Evolutionary conservation across 768 basidiomycete genomes (phyloP).

Genomic region (Pleurotus cornucopiae): DNA sequence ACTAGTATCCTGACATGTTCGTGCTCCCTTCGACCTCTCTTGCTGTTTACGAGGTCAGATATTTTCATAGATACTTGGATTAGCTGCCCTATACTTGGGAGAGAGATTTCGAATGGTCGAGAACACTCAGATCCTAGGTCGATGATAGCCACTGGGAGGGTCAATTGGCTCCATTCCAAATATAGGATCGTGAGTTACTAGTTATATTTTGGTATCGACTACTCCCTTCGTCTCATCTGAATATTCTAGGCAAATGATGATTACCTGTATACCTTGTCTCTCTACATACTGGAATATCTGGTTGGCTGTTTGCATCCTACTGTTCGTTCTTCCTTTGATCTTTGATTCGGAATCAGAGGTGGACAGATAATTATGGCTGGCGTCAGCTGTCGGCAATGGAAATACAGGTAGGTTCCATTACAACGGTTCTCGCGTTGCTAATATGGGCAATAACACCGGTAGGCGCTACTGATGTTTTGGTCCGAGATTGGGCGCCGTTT

Average conservation of each 20-base stretch:
- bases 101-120: slow-evolving; percentile 10
- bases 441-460: neutral
- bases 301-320: slow-evolving; percentile 19
- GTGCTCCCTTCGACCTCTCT: neutral
- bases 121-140: slow-evolving; percentile 25
- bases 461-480: slow-evolving; percentile 37
- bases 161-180: slow-evolving; percentile 33
- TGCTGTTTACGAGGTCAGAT: no score
- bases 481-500: slow-evolving; percentile 40
- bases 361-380: slow-evolving; percentile 41
- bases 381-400: slow-evolving; percentile 41
- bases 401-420: slow-evolving; percentile 23
- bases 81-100: slow-evolving; percentile 26
- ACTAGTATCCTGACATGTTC: slow-evolving; percentile 40
- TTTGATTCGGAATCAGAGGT: slow-evolving; percentile 21
- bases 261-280: slow-evolving; percentile 25
- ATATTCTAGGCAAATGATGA: slow-evolving; percentile 25
- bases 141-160: slow-evolving; percentile 30
- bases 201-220: neutral
- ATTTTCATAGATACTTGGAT: slow-evolving; percentile 20
- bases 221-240: neutral
- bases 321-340: neutral
- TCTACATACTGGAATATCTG: slow-evolving; percentile 27
- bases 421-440: neutral
- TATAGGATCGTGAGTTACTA: slow-evolving; percentile 28